Conservation (phyloP, 106 monocot genomes). For the Dioscorea dumetorum region DNA sequence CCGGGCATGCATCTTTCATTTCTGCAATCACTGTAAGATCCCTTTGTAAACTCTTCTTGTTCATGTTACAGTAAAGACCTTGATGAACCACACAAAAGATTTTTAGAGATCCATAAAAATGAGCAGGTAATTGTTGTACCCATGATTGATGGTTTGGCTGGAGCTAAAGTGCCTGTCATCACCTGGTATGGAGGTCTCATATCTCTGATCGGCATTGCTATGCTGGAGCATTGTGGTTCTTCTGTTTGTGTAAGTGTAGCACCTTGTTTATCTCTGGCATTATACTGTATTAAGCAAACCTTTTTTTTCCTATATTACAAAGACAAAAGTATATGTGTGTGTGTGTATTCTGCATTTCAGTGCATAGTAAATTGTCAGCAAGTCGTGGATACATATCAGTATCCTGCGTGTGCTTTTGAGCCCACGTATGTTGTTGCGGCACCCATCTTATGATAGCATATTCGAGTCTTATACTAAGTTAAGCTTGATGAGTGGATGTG, state of each 20-base stretch:
- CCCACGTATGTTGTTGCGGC: too few relatives aligned
- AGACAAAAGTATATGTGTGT: too few relatives aligned
- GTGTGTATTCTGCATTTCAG: too few relatives aligned
- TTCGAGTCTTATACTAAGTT: too few relatives aligned
- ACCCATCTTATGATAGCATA: too few relatives aligned
- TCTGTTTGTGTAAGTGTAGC: conserved; percentile 55
- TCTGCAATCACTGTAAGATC: conserved; percentile 66
- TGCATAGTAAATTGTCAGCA: too few relatives aligned
- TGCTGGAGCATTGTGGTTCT: conserved; percentile 73
- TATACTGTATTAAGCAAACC: neutral
- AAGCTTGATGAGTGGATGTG: too few relatives aligned
- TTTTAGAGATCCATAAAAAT: neutral
- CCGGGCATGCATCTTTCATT: conserved; percentile 79
- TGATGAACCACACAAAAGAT: neutral
- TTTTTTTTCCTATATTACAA: neutral
- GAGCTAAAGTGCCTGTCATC: conserved; percentile 56
- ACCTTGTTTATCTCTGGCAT: neutral
- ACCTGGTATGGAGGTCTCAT: conserved; percentile 68
- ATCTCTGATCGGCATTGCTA: conserved; percentile 66
- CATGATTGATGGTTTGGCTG: conserved; percentile 63
- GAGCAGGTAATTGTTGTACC: conserved; percentile 76
- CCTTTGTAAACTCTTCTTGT: neutral
- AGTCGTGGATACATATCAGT: too few relatives aligned
- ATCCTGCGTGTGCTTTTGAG: too few relatives aligned
- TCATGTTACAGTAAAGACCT: neutral